Evolutionary conservation across 768 basidiomycete genomes (phyloP), one percentile per base, ranked within the genome.

Genomic region (Coprinopsis marcescibilis): DNA sequence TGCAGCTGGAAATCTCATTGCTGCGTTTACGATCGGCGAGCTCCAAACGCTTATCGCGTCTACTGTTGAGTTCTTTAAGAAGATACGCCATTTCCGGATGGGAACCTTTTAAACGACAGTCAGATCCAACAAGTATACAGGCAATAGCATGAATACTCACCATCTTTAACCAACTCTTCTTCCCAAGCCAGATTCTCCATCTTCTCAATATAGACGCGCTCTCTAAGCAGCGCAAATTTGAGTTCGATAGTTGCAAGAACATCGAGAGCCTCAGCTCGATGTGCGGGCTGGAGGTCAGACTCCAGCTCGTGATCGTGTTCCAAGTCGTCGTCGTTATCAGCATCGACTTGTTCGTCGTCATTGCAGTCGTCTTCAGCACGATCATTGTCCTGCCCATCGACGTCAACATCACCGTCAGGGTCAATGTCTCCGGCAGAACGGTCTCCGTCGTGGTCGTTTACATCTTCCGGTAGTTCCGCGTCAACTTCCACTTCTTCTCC

Each of bases 161-260:
- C 88, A 34, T 83, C 77, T 23, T 77, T 70, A 19, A 98, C 75
- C 56, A 93, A 69, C 12, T 77, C 68, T 58, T 97, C 92, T 63
- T 98, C 95, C 79, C 83, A 85, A 26, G 88, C 85, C 6, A 95
- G 68, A 3, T 79, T 81, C 32, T 92, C 88, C 90, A 97, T 92
- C 62, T 93, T 88, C 67, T 98, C 95, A 15, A 97, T 73, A 62
- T 94, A 97, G 13, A 97, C 72, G 41, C 81, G 73, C 61, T 97
- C 93, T 38, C 95, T 69, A 46, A 97, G 64, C 25, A 86, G 66
- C 0, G 94, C 93, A 63, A 93, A 96, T 58, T 89, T 90, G 65
- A 97, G 80, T 60, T 99, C 95, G 55, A 99, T 94, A 36, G 73
- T 76, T 2, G 94, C 85, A 5, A 97, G 69, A 0, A 85, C 84